Evolutionary conservation across 2,329 filamentous ascomycete species (phyloP), one percentile per base, ranked within the genome.

Genomic region (Cladophialophora immunda): DNA sequence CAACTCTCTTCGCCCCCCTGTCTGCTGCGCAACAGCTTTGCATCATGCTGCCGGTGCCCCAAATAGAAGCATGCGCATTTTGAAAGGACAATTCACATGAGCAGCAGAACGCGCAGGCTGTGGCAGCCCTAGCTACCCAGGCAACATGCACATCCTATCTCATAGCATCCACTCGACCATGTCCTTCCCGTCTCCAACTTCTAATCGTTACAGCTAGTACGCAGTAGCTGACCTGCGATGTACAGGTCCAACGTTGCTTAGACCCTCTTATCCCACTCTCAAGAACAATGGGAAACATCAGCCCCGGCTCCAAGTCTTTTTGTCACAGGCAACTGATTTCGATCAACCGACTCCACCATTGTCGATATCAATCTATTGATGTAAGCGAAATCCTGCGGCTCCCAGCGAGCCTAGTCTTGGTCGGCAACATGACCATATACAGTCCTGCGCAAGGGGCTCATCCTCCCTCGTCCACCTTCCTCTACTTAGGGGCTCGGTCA

Each of bases 341-440:
- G 27, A 65, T 62, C 62, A 45, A 62, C 63, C 66, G 56, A 57
- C 58, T 66, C 58, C 36, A 64, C 63, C 41, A 19, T 53, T 47
- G 34, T 66, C 58, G 38, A 55, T 29, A 27, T 58, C 58, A 59
- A 58, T 60, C 66, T 64, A 64, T 64, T 60, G 62, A 45, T 27
- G 30, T 38, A 52, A 64, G 50, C 53, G 45, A 59, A 59, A 59
- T 59, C 62, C 57, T 34, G 15, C 47, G 36, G 15, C 32, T 38
- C 41, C 52, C 54, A 62, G 62, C 29, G 45, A 67, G 59, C 47
- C 65, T 55, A 61, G 38, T 32, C 30, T 61, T 50, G 47, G 22
- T 52, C 50, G 32, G n/a, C 57, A 38, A 34, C n/a, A 32, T 22
- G 25, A 29, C 38, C 25, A 47, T 11, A 52, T 47, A 41, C 38